Base-by-base conservation (phyloP, 2,329 filamentous ascomycete genomes). In the Alternaria gansuensis region DNA sequence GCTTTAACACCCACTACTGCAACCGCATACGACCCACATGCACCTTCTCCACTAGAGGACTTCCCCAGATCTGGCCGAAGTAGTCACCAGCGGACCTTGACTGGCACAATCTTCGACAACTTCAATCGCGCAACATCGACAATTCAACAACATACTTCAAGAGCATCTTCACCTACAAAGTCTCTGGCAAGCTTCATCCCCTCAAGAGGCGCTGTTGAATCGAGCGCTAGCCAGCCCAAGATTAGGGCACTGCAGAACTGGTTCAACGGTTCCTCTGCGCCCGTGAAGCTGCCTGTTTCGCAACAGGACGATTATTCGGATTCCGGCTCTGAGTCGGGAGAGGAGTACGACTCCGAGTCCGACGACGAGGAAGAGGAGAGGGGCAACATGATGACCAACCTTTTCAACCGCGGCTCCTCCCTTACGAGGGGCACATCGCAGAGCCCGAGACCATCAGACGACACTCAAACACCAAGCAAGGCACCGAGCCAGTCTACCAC, bases 241-340 rank as follows among this genome's bases (percentile, higher is more conserved):
- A 67, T 75, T 53, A 63, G 66, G 36, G 69, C 69, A 2, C 64
- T 84, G 34, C 79, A 81, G 50, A 80, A 80, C 63, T 84, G 83
- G 82, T 85, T 85, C 70, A 82, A 81, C 67, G 83, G 83, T 36
- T 78, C 80, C 49, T 84, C 82, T 26, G 79, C 81, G 36, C 79
- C 82, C n/a, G 78, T 83, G 43, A 80, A 78, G 62, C 73, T 84
- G 39, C 78, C 78, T 39, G 68, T 82, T 21, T 46, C 69, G 9
- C 65, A 66, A 51, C 63, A 62, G 8, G 67, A 70, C 49, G 65
- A 73, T 17, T 73, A 76, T 36, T 72, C 72, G 31, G 71, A 71
- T 9, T 70, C 67, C 9, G 68, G 67, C 17, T 71, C 68, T 5
- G 70, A 70, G 34, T 67, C 69, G 17, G 69, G 70, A 33, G 66